phyloP scores from a whole-genome alignment of 441 rosid genomes.

The Rhodomyrtus psidioides region DNA sequence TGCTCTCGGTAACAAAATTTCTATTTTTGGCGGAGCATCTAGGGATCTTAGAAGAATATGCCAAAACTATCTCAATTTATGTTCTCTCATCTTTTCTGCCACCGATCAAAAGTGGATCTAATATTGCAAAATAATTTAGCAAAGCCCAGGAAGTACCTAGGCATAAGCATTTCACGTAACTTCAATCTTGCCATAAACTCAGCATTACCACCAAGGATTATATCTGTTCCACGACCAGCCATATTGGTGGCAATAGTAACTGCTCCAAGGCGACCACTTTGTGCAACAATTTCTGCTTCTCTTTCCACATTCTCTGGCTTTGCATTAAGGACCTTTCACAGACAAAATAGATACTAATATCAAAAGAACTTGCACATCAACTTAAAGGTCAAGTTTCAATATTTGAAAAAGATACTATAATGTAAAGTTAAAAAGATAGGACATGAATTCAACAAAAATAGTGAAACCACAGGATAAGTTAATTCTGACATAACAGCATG shows the following conservation, averaged over 20 bases:
- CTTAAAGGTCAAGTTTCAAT: neutral
- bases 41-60: too few relatives aligned
- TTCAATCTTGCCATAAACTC: constrained; percentile 98
- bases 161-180: constrained; percentile 97
- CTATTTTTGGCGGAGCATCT: too few relatives aligned
- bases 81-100: too few relatives aligned
- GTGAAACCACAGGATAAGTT: neutral
- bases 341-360: constrained; percentile 10
- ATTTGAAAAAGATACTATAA: neutral
- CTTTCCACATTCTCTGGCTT: constrained; percentile 99
- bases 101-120: neutral
- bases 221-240: constrained; percentile 99
- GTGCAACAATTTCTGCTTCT: constrained; percentile 99
- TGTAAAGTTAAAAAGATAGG: neutral
- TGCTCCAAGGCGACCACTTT: constrained; percentile 95
- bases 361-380: neutral
- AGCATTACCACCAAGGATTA: constrained; percentile 95
- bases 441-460: neutral
- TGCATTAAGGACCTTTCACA: constrained; percentile 85
- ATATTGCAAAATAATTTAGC: neutral
- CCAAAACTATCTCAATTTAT: too few relatives aligned
- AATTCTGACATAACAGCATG: neutral
- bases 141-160: constrained; percentile 50
- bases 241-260: constrained; percentile 97
- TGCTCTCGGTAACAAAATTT: too few relatives aligned